Evolutionary conservation across 208 protist genomes (phyloP).

Genomic region (Trypanosoma cruzi): DNA sequence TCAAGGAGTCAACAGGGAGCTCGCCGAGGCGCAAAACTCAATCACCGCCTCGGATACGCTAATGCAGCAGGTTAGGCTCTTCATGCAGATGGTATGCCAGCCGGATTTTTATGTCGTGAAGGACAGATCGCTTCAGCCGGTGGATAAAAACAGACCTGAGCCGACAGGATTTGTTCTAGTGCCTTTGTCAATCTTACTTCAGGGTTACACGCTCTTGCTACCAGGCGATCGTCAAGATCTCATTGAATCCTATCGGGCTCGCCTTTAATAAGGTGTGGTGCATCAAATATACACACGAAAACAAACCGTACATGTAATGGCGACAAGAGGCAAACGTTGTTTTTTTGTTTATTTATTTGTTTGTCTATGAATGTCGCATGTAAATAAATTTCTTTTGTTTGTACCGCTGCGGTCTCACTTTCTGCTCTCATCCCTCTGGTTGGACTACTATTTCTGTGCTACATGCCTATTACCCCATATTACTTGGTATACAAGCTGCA

Average conservation of each 20-base stretch:
- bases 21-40: slow-evolving; percentile 20
- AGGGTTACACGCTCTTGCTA: slow-evolving; percentile 81
- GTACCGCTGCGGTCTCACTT: too few species aligned
- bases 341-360: slow-evolving; percentile 8
- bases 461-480: too few species aligned
- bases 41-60: slow-evolving; percentile 44
- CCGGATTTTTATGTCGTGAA: slow-evolving; percentile 87
- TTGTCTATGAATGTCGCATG: too few species aligned
- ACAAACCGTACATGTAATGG: neutral
- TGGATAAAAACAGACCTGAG: slow-evolving; percentile 64
- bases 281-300: neutral
- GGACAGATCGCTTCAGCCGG: slow-evolving; percentile 65
- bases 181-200: slow-evolving; percentile 68
- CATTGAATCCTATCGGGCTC: slow-evolving; percentile 63
- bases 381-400: too few species aligned
- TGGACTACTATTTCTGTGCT: too few species aligned
- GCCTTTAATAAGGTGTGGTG: neutral
- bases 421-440: too few species aligned
- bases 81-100: slow-evolving; percentile 79
- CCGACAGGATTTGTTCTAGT: slow-evolving; percentile 85
- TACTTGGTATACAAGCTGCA: too few species aligned
- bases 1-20: slow-evolving; percentile 18
- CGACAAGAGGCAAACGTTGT: neutral
- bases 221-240: slow-evolving; percentile 60
- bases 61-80: slow-evolving; percentile 72